Evolutionary conservation across 257 asterid genomes (phyloP).

Genomic region (Nicotiana undulata): DNA sequence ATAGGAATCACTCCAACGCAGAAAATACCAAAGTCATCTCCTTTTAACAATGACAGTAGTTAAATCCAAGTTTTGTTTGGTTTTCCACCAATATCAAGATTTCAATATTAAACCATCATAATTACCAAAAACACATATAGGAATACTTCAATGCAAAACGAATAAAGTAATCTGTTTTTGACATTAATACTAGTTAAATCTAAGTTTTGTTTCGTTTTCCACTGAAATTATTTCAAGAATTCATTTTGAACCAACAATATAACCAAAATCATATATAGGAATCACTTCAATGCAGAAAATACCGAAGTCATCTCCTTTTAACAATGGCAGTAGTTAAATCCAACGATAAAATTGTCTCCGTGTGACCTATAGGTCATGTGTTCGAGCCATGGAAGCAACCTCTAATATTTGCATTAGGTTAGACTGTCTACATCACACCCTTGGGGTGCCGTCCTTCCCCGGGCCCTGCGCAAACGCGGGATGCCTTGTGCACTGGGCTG

Average conservation of each 20-base stretch:
- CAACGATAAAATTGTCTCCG: not conserved
- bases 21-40: not conserved
- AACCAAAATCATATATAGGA: not conserved
- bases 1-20: not conserved
- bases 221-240: not conserved
- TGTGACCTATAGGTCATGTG: too few relatives aligned
- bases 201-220: not conserved
- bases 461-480: too few relatives aligned
- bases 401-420: too few relatives aligned
- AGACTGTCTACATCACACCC: too few relatives aligned
- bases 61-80: not conserved
- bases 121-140: not conserved
- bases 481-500: too few relatives aligned
- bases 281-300: not conserved
- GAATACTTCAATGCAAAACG: not conserved
- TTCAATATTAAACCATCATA: not conserved
- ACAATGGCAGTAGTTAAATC: not conserved
- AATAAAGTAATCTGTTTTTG: not conserved
- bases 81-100: not conserved
- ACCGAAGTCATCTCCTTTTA: not conserved
- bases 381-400: too few relatives aligned
- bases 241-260: not conserved
- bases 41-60: not conserved
- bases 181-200: not conserved
- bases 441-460: too few relatives aligned